Evolutionary conservation across 2,329 filamentous ascomycete genomes (phyloP).

Genomic region (Trichophyton benhamiae): DNA sequence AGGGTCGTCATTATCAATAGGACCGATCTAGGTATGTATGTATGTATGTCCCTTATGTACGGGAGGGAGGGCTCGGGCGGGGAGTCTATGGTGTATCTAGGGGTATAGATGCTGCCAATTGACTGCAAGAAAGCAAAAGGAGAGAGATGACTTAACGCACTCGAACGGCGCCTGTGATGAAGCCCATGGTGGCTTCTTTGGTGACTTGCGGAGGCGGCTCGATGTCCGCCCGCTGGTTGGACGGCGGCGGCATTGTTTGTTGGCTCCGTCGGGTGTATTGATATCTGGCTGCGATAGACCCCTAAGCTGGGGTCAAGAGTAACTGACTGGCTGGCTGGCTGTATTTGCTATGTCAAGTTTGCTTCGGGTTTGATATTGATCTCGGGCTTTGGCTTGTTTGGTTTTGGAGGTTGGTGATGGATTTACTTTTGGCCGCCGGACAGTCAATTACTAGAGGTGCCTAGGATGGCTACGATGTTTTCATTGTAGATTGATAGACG

Average conservation of each 20-base stretch:
- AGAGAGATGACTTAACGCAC: conserved; percentile 19
- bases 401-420: neutral
- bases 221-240: conserved; percentile 27
- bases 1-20: neutral
- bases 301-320: neutral
- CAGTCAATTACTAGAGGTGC: no score
- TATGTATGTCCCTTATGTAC: no score
- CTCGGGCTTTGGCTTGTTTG: no score
- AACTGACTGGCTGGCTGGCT: neutral
- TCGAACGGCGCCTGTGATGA: conserved; percentile 32
- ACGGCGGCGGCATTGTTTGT: conserved; percentile 30
- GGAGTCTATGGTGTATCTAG: no score
- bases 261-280: neutral
- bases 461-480: no score
- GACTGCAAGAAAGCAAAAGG: neutral
- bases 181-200: conserved; percentile 30
- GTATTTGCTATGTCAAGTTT: neutral
- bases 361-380: no score
- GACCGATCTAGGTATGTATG: no score
- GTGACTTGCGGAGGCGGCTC: conserved; percentile 34
- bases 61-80: no score
- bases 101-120: neutral
- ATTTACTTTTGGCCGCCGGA: neutral
- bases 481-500: neutral
- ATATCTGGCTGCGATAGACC: neutral